Evolutionary conservation across 116 monocot species (phyloP), one percentile per base, ranked within the genome.

Genomic region (Trichopus zeylanicus): DNA sequence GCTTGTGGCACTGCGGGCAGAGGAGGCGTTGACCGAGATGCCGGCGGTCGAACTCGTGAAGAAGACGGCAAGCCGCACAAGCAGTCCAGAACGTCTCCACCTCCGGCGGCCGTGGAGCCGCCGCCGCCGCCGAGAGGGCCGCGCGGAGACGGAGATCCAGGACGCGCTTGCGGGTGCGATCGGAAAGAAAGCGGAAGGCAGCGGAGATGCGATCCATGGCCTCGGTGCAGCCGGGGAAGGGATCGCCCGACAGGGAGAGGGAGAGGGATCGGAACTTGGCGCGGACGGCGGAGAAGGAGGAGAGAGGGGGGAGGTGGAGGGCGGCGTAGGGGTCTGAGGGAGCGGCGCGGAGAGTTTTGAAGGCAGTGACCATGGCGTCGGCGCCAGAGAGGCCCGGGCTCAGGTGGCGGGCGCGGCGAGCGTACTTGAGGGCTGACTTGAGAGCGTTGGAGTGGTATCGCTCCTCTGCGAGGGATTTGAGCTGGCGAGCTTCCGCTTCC

Each of bases 1-100:
- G 77, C 72, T 79, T 85, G 42, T 56, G 63, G 54, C 93, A 89
- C 6, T 75, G 55, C 16, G 93, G 88, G 68, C 93, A 93, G 6
- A 93, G 37, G 13, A 93, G 74, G 16, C 80, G 67, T 27, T 82
- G 75, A 0, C 75, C 85, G 37, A 89, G 49, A 47, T 89, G 81
- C 65, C 62, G 59, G 26, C 85, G 76, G 35, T 85, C 83, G 55
- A 93, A 93, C 78, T 89, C 82, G 51, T 93, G 93, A 35, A 85
- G 70, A 21, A 93, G 61, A 47, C 83, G 77, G 70, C 86, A 86
- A 6, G 75, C 60, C 26, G 34, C 55, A 58, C 94, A 89, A n/a
- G 86, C 74, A 8, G 94, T 89, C 83, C 89, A 89, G 72, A 94
- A 89, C 15, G 85, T 82, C 59, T 28, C 57, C 31, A 53, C 65